phyloP scores from a whole-genome alignment of 768 basidiomycete genomes.

The Saitozyma podzolica region DNA sequence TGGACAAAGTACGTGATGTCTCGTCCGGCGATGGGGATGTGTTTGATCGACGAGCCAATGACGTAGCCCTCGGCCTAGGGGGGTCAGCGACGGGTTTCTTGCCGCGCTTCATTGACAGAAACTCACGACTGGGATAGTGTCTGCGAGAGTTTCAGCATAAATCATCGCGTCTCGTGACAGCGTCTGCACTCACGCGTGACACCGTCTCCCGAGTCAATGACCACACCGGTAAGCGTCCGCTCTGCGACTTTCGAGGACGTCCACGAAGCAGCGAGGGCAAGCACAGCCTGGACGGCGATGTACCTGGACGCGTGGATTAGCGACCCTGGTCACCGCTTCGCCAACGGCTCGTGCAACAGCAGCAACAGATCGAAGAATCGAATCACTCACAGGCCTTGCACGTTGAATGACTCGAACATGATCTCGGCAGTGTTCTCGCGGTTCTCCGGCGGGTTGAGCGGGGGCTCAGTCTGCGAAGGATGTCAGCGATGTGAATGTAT shows the following conservation, averaged over 20 bases:
- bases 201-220: conserved; percentile 98
- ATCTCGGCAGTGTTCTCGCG: conserved; percentile 98
- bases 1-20: conserved; percentile 97
- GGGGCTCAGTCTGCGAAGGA: conserved; percentile 85
- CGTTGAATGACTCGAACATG: conserved; percentile 99
- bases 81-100: conserved; percentile 9
- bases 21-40: conserved; percentile 96
- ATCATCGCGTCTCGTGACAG: background rate
- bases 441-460: conserved; percentile 96
- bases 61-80: conserved; percentile 88
- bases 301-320: conserved; percentile 55
- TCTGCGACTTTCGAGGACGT: conserved; percentile 83
- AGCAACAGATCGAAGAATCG: background rate
- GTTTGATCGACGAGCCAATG: conserved; percentile 97
- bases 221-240: conserved; percentile 91
- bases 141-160: conserved; percentile 21
- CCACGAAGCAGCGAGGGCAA: conserved; percentile 98
- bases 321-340: background rate
- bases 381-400: conserved; percentile 69
- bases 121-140: conserved; percentile 70
- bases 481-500: conserved; percentile 12
- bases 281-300: conserved; percentile 97
- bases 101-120: background rate
- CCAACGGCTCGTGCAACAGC: background rate
- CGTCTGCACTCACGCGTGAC: conserved; percentile 68